A percentile compares a stretch with the other conserved stretches of the same genome.
These are phyloP conservation scores for Fremontodendron californicum DNA, from an alignment of 345 rosid species.

Conservation along the genomic window DNA sequence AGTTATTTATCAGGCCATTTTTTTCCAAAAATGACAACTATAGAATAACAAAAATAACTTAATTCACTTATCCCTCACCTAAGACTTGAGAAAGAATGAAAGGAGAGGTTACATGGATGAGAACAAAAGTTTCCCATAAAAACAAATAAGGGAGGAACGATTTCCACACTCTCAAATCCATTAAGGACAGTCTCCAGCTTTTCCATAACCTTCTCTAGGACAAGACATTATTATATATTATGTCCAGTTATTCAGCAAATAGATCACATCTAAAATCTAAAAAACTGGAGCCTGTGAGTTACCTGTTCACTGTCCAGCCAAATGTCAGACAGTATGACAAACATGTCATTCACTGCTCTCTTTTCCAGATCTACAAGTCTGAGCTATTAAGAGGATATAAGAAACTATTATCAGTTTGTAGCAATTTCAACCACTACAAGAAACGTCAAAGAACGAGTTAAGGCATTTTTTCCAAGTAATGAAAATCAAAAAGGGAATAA, in stretches of 20 bases:
- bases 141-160: slow-evolving; percentile 88
- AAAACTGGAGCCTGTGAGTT: slow-evolving; percentile 12
- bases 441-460: background rate
- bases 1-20: background rate
- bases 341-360: slow-evolving; percentile 68
- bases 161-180: slow-evolving; percentile 75
- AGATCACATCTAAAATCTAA: background rate
- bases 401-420: slow-evolving; percentile 1
- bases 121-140: slow-evolving; percentile 95
- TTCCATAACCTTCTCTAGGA: slow-evolving; percentile 66
- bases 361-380: slow-evolving; percentile 58
- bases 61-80: slow-evolving; percentile 44
- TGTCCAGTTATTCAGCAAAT: slow-evolving; percentile 17
- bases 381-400: slow-evolving; percentile 44
- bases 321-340: slow-evolving; percentile 82
- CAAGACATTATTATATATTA: slow-evolving; percentile 35
- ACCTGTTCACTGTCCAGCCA: slow-evolving; percentile 93
- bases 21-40: background rate
- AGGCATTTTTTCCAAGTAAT: slow-evolving; percentile 4
- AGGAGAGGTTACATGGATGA: slow-evolving; percentile 73
- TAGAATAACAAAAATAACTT: background rate
- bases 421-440: background rate
- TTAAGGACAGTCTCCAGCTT: slow-evolving; percentile 71
- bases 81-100: slow-evolving; percentile 66
- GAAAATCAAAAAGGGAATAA: background rate